Evolutionary conservation across 129 eudicot genomes (phyloP).

Genomic region (Helianthus tuberosus): DNA sequence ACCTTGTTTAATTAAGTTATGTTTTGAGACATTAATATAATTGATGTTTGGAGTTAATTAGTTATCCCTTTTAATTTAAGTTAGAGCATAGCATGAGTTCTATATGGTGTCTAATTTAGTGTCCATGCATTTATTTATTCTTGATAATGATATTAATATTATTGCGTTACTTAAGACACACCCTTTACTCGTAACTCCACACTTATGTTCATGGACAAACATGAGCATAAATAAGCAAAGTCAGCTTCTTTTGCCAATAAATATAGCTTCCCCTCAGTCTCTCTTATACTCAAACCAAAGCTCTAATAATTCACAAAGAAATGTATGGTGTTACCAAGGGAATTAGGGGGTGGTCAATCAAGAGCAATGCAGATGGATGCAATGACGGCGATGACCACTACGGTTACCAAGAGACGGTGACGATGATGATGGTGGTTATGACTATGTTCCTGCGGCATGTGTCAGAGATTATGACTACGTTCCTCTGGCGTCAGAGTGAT

Average conservation of each 20-base stretch:
- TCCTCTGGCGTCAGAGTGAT: neutral
- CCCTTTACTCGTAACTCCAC: constrained; percentile 22
- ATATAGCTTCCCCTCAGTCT: constrained; percentile 9
- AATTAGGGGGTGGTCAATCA: constrained; percentile 8
- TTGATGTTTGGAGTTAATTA: neutral
- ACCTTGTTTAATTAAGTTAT: neutral
- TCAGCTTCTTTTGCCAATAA: constrained; percentile 14
- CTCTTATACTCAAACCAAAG: constrained; percentile 12
- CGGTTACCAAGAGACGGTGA: no score
- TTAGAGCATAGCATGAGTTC: neutral
- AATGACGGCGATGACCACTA: neutral
- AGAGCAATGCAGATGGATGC: constrained; percentile 19
- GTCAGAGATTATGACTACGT: no score
- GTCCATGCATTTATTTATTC: neutral
- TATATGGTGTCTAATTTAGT: constrained; percentile 10
- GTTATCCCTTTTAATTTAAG: neutral
- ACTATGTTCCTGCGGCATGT: neutral
- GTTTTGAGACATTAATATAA: neutral
- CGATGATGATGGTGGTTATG: constrained; percentile 25
- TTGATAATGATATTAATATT: neutral
- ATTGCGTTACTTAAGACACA: constrained; percentile 2
- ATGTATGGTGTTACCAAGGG: constrained; percentile 29
- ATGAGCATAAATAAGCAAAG: no score
- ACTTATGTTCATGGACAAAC: constrained; percentile 20
- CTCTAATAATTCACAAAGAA: neutral